Base-by-base conservation (phyloP, 805 yeast genomes). In the Candida piceae region DNA sequence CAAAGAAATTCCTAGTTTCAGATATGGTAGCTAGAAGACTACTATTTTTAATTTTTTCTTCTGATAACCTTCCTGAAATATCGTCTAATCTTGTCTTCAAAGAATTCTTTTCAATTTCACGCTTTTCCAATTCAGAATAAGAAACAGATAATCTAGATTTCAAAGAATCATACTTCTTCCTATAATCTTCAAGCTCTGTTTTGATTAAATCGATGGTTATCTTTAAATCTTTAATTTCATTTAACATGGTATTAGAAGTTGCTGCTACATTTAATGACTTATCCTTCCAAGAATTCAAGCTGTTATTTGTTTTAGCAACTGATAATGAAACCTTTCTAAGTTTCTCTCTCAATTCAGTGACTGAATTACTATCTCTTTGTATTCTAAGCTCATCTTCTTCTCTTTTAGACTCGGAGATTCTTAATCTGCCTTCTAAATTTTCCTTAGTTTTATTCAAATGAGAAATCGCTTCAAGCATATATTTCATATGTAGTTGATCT, bases 61-160 rank as follows among this genome's bases (percentile, higher is more conserved):
- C 76, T 7, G 71, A 67, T 28, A 72, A 53, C 32, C 67, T 59
- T 1, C 75, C 74, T 8, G 73, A 62, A 17, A 65, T 55, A 38
- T 69, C 69, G 49, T 70, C 68, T 5, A 68, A 42, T 34, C 61
- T 66, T 25, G 56, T 40, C 39, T 58, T 62, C 23, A 67, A 44
- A 19, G 53, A 49, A 13, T 53, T 54, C 13, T 67, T 59, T 16
- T 66, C 46, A 9, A 42, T 40, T 13, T 36, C 38, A 18, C 42
- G 42, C 34, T 42, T 46, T 7, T 30, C 44, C 2, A 35, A 10
- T 10, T 46, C 39, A 18, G 33, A 39, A 9, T 26, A 31, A 0
- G 42, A 38, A 18, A 35, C 29, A 7, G 34, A 12, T 11, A 46
- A 34, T 19, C 48, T 39, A 4, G 31, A 28, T 34, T 49, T 50